These are phyloP conservation scores for Brassica nigra DNA, from an alignment of 345 rosid species.

Conservation along the genomic window DNA sequence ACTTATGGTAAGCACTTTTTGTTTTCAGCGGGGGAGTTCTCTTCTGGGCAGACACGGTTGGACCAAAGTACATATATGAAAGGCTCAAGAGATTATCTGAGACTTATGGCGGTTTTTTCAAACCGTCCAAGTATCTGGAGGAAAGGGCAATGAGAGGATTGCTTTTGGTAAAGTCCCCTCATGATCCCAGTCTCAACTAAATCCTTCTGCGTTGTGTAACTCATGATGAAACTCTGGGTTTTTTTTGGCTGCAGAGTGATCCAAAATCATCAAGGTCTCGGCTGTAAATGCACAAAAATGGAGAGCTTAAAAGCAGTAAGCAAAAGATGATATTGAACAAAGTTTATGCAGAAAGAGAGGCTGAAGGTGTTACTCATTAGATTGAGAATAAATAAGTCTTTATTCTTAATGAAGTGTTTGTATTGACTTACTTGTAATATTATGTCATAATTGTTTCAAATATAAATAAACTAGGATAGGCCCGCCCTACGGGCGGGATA, in stretches of 20 bases:
- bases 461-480: not conserved
- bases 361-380: slow-evolving; percentile 9
- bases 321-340: slow-evolving; percentile 3
- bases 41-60: slow-evolving; percentile 88
- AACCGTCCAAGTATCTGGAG: slow-evolving; percentile 81
- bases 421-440: not conserved
- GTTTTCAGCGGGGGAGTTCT: slow-evolving; percentile 75
- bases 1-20: slow-evolving; percentile 1
- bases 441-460: not conserved
- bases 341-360: slow-evolving; percentile 19
- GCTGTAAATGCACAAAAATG: slow-evolving; percentile 15
- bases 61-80: slow-evolving; percentile 60
- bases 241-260: slow-evolving; percentile 38
- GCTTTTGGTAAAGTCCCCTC: slow-evolving; percentile 56
- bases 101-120: slow-evolving; percentile 66
- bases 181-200: slow-evolving; percentile 6
- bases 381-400: slow-evolving; percentile 24
- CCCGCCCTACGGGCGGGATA: too few species aligned
- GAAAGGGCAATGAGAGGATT: slow-evolving; percentile 77
- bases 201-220: not conserved
- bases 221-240: not conserved
- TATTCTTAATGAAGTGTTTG: not conserved
- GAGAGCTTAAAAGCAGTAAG: not conserved
- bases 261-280: slow-evolving; percentile 31
- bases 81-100: slow-evolving; percentile 76